These are phyloP conservation scores for Sarcodon sp. DNA, from an alignment of 768 basidiomycete species.

Conservation along the genomic window DNA sequence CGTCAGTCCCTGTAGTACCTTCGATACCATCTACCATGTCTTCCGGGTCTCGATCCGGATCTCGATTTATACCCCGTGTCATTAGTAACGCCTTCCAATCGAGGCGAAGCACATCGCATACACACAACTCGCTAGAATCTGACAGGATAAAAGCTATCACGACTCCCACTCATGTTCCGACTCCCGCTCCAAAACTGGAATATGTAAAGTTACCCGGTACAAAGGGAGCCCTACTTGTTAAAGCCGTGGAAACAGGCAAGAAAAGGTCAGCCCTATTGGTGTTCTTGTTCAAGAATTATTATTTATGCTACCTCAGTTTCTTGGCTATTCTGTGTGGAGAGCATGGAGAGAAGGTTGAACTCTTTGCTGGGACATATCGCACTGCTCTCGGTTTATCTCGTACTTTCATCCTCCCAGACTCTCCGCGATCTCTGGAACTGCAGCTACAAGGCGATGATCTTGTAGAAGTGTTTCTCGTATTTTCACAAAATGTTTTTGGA, in stretches of 20 bases:
- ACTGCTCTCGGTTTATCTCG: constrained; percentile 87
- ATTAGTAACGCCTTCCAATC: constrained; percentile 49
- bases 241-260: constrained; percentile 81
- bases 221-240: constrained; percentile 72
- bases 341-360: constrained; percentile 84
- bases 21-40: constrained; percentile 18
- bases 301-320: constrained; percentile 37
- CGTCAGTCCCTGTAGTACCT: constrained; percentile 1
- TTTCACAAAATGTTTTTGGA: constrained; percentile 86
- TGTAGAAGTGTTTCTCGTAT: constrained; percentile 85
- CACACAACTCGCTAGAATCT: constrained; percentile 22
- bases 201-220: constrained; percentile 90
- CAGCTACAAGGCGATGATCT: constrained; percentile 88
- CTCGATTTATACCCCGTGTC: constrained; percentile 62
- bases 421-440: constrained; percentile 75
- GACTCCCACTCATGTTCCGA: constrained; percentile 26
- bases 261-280: constrained; percentile 45
- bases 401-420: constrained; percentile 87
- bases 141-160: constrained; percentile 20
- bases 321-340: constrained; percentile 89
- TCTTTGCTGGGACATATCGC: constrained; percentile 84
- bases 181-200: constrained; percentile 75
- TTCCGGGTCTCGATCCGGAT: constrained; percentile 16
- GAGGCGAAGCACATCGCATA: constrained; percentile 46
- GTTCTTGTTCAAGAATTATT: not conserved